Base-by-base conservation (phyloP, 495 filamentous ascomycete genomes). In the Staphylotrichum longicolle region DNA sequence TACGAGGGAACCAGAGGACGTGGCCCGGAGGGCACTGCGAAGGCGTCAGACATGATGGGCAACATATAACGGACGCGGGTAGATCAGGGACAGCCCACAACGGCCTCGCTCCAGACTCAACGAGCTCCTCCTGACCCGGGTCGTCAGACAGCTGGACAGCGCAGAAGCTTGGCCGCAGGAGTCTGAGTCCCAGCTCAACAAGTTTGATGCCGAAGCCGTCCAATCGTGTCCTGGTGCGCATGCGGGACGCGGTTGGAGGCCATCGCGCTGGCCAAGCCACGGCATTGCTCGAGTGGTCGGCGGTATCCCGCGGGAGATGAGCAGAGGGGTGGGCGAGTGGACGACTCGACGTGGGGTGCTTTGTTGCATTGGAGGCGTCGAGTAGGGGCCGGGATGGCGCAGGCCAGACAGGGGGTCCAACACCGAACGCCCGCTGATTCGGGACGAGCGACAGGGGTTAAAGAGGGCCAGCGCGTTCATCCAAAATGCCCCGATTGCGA, bases 351-450 rank as follows among this genome's bases (percentile, higher is more conserved):
- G 62, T 60, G 52, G 57, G 39, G 52, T 51, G 34, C n/a, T 49
- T 45, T 27, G 53, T 14, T 57, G 46, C 60, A 55, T 58, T 35
- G 54, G 46, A 63, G 62, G 62, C 62, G 62, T 59, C 56, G 20
- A 45, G 33, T 45, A 5, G 37, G 37, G 48, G 27, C 40, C 20
- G 20, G 39, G 49, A 34, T 39, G n/a, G 32, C 15, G 40, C 48
- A 63, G 47, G 54, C 40, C 53, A 45, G 49, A 50, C 61, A 65
- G 55, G 59, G 37, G 60, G 55, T 59, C 32, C 54, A 49, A 41
- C 35, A 53, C 14, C 45, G 32, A 14, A 15, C 9, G n/a, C 2
- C 7, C 33, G 42, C 30, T 30, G 32, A 48, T 37, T 57, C 27
- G 15, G 42, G 42, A 15, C 42, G 27, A 14, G 33, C 14, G 27